phyloP scores from a whole-genome alignment of 805 yeast genomes.

The Cyberlindnera mycetangii region DNA sequence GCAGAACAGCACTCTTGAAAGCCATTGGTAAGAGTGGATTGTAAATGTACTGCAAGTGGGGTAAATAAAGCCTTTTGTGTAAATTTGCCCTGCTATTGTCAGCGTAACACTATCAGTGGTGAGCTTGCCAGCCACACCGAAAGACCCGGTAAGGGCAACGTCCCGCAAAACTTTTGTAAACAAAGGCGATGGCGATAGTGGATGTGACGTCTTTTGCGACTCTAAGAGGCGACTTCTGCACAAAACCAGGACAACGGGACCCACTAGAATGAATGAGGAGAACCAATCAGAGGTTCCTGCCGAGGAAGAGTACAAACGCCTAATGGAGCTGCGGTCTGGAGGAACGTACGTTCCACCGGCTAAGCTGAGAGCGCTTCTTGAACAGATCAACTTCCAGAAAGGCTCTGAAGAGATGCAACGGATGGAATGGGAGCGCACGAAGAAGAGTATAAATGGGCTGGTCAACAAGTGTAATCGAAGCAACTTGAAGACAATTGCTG shows the following conservation, averaged over 20 bases:
- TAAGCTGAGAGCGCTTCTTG: conserved; percentile 41
- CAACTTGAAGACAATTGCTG: conserved; percentile 47
- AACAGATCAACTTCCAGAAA: conserved; percentile 30
- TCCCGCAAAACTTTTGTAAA: conserved; percentile 2
- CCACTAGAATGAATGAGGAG: not conserved
- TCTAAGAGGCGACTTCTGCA: too few relatives aligned
- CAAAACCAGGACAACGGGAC: not conserved
- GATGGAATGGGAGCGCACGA: conserved; percentile 54
- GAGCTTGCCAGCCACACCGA: not conserved
- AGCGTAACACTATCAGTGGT: not conserved
- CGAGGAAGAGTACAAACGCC: conserved; percentile 35
- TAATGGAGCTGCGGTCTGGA: conserved; percentile 36
- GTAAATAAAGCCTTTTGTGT: not conserved
- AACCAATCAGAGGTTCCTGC: conserved; percentile 8
- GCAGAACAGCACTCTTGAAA: conserved; percentile 19
- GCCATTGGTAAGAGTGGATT: too few relatives aligned
- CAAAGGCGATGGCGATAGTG: not conserved
- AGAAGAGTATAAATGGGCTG: conserved; percentile 43
- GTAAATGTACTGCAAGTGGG: too few relatives aligned
- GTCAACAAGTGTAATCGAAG: conserved; percentile 43
- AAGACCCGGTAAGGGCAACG: conserved; percentile 1
- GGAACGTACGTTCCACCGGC: conserved; percentile 57
- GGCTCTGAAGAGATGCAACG: conserved; percentile 45
- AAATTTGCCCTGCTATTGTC: not conserved
- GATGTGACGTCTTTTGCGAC: not conserved